Conservation (phyloP, 2,329 filamentous ascomycete genomes). For the Nothopassalora personata region DNA sequence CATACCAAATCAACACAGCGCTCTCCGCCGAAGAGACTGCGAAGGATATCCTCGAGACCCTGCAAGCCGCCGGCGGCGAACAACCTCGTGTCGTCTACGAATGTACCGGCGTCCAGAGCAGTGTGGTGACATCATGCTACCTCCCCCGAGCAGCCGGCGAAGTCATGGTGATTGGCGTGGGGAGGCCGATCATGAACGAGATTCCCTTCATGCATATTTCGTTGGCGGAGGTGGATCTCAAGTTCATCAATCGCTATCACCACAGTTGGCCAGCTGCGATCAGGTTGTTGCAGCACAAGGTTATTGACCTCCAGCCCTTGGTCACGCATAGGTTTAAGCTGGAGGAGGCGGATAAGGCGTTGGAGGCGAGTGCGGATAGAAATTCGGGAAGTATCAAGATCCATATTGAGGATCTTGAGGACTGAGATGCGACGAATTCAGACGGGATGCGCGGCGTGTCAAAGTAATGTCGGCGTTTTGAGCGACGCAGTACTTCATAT, state of each 20-base stretch:
- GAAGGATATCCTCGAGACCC: slow-evolving; percentile 20
- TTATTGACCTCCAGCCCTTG: slow-evolving; percentile 57
- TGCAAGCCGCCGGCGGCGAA: slow-evolving; percentile 21
- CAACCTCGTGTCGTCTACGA: slow-evolving; percentile 30
- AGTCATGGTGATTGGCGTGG: slow-evolving; percentile 36
- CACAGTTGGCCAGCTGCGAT: slow-evolving; percentile 67
- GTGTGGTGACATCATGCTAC: slow-evolving; percentile 28
- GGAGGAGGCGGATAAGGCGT: slow-evolving; percentile 56
- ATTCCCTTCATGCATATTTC: slow-evolving; percentile 36
- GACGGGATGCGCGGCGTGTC: not conserved
- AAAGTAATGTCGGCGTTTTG: not conserved
- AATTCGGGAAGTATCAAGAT: slow-evolving; percentile 56
- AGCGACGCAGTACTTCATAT: not conserved
- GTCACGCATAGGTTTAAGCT: slow-evolving; percentile 60
- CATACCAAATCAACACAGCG: slow-evolving; percentile 24
- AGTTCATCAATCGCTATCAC: slow-evolving; percentile 65
- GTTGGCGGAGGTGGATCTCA: slow-evolving; percentile 45
- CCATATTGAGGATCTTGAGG: slow-evolving; percentile 48
- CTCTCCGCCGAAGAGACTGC: slow-evolving; percentile 24
- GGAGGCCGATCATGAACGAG: slow-evolving; percentile 31
- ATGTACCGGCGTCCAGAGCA: slow-evolving; percentile 34
- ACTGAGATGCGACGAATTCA: slow-evolving; percentile 1
- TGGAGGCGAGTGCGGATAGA: slow-evolving; percentile 50
- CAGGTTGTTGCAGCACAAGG: slow-evolving; percentile 52
- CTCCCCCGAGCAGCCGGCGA: slow-evolving; percentile 25